Evolutionary conservation across 106 monocot genomes (phyloP), one percentile per base, ranked within the genome.

Genomic region (Chionographis japonica): DNA sequence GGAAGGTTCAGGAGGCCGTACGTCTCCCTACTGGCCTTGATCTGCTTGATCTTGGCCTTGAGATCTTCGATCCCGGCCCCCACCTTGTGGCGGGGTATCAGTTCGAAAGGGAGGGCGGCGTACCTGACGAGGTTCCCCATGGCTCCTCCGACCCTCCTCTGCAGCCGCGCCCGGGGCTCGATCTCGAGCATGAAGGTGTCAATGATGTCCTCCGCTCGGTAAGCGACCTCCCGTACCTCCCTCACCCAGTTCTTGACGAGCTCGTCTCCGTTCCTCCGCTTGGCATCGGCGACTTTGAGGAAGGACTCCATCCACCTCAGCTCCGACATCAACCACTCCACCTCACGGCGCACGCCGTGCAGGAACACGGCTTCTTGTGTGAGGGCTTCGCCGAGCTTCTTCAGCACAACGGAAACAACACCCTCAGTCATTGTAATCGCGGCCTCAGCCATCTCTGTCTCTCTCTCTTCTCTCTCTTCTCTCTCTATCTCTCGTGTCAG

Each of bases 221-320:
- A 68, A 15, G 77, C 82, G 2, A 82, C 60, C 27, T 82, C 62
- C 57, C 77, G 60, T 4, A 78, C 43, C 8, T 73, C 50, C 19
- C 41, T 68, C 37, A 77, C 63, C 77, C 77, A 82, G 13, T 46
- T 77, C 73, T 62, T 60, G 6, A 56, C 36, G 4, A 40, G 54
- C 54, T 60, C 49, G 7, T 79, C 56, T 1, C 61, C 41, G 15
- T 67, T 57, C 40, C 37, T 69, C 17, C 43, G 46, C 6, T 74
- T 77, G 5, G 38, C 6, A 18, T 74, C 80, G 0, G 76, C 80
- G 17, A 80, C 73, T 27, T 56, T 38, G 4, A 80, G 74, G 69
- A 77, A 80, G 77, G 65, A 50, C 52, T 68, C 37, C 67, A 84
- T 76, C 52, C 55, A n/a, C 20, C 50, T 14, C 12, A 84, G 52